Evolutionary conservation across 345 rosid genomes (phyloP), one percentile per base, ranked within the genome.

Genomic region (Arabidopsis suecica): DNA sequence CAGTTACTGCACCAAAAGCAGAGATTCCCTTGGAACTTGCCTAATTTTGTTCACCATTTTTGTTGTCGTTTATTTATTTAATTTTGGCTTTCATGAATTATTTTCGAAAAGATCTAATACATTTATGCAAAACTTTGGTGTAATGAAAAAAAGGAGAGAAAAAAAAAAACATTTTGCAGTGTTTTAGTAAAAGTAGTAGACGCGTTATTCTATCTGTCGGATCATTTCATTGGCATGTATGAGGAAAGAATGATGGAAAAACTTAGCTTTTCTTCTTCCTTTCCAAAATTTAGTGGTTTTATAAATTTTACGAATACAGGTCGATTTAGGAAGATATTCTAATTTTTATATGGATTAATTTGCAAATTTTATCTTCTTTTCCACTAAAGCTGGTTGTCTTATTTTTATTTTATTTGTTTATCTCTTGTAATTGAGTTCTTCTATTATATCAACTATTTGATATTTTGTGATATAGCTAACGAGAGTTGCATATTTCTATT

Each of bases 91-190:
- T 34, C 25, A 64, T 65, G 40, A 65, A 65, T 25, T 74, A 56
- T 64, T 14, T 73, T 44, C 38, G 23, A 47, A 16, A 63, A 42
- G n/a, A 54, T 54, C 53, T 57, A 20, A 54, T 54, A 53, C 54
- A 40, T 18, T 61, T 18, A 47, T 65, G 41, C 69, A 65, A 16
- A 33, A 14, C 8, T 47, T 47, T 63, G 40, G 18, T 47, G 41
- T 64, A n/a, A 28, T 28, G 53, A 8, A 42, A 28, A 28, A 28
- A 28, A 28, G 30, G 30, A 28, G 30, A 28, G 30, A 28, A 3
- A 28, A 28, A 28, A 28, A 3, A 28, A 28, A 28, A 28, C 3
- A 3, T 28, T 28, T 28, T 28, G 30, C 22, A 49, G 5, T 9
- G 5, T 25, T 10, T 10, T 23, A 51, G 14, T 22, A 28, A 28